Evolutionary conservation across 148 eudicot genomes (phyloP).

Genomic region (Dysphania ambrosioides): DNA sequence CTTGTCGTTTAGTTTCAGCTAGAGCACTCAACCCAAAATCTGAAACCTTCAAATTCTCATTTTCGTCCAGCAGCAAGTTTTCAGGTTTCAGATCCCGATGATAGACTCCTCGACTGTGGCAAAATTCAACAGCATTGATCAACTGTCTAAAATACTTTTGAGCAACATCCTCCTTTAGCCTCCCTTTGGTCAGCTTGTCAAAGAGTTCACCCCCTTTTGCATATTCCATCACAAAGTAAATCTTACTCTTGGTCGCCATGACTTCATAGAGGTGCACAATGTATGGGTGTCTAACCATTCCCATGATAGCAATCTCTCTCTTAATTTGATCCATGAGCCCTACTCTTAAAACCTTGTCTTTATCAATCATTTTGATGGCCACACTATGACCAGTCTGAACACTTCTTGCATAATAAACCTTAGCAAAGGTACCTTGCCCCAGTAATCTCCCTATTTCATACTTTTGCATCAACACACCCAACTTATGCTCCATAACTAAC

Average conservation of each 20-base stretch:
- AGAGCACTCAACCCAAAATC: conserved; percentile 86
- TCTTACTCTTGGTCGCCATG: conserved; percentile 73
- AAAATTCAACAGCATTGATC: conserved; percentile 64
- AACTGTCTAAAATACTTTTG: conserved; percentile 63
- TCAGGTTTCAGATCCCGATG: conserved; percentile 92
- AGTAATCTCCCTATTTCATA: conserved; percentile 66
- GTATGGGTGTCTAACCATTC: conserved; percentile 57
- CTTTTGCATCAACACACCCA: conserved; percentile 46
- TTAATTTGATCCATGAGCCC: conserved; percentile 63
- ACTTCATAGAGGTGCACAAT: conserved; percentile 67
- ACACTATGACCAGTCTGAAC: conserved; percentile 54
- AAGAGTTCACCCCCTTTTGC: conserved; percentile 87
- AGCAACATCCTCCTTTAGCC: conserved; percentile 59
- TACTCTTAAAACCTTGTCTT: conserved; percentile 54
- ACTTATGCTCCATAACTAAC: conserved; percentile 41
- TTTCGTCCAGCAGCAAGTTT: conserved; percentile 69
- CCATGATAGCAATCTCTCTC: conserved; percentile 69
- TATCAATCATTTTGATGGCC: conserved; percentile 72
- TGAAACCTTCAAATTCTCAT: conserved; percentile 61
- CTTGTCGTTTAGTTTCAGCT: conserved; percentile 61
- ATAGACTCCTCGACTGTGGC: conserved; percentile 79
- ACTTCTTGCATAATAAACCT: conserved; percentile 62
- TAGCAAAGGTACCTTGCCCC: conserved; percentile 84
- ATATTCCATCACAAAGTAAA: conserved; percentile 66
- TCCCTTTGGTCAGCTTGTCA: conserved; percentile 61